phyloP scores from a whole-genome alignment of 2,329 filamentous ascomycete genomes.

The Fusarium austroafricanum region DNA sequence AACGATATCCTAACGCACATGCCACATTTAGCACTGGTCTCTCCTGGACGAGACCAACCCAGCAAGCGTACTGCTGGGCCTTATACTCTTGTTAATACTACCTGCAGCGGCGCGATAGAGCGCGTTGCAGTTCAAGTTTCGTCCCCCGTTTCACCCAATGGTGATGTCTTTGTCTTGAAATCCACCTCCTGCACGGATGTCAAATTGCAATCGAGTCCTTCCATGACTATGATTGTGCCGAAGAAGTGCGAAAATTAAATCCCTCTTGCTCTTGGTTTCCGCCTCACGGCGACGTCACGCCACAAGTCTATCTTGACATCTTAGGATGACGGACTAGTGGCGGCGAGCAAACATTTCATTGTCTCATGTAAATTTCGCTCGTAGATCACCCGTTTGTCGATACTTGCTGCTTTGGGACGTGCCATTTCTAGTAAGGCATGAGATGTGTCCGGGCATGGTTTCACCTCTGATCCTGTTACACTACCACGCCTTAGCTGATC shows the following conservation, averaged over 20 bases:
- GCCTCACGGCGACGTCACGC: constrained; percentile 44
- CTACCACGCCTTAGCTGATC: constrained; percentile 21
- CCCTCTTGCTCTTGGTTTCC: constrained; percentile 48
- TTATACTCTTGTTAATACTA: constrained; percentile 46
- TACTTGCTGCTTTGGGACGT: constrained; percentile 9
- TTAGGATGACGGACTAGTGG: constrained; percentile 25
- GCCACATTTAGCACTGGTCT: constrained; percentile 33
- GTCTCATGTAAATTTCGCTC: constrained; percentile 1
- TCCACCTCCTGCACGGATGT: constrained; percentile 86
- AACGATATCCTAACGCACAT: constrained; percentile 48
- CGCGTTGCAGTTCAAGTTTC: constrained; percentile 33
- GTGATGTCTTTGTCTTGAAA: constrained; percentile 3
- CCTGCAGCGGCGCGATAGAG: constrained; percentile 31
- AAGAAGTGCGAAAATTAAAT: constrained; percentile 94
- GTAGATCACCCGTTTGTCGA: neutral
- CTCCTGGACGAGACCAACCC: constrained; percentile 19
- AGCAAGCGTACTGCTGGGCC: constrained; percentile 25
- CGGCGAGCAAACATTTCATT: constrained; percentile 49
- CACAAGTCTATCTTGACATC: constrained; percentile 30
- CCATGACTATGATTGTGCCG: constrained; percentile 95
- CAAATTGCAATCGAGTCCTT: constrained; percentile 95
- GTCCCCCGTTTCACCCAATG: constrained; percentile 16
- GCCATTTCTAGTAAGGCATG: constrained; percentile 7
- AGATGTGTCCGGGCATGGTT: constrained; percentile 28
- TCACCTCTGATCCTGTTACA: constrained; percentile 9